A percentile compares a stretch with the other conserved stretches of the same genome.
These are phyloP conservation scores for Adiantum capillusveneris DNA, from an alignment of 75 land plant genomes.

Conservation along the genomic window DNA sequence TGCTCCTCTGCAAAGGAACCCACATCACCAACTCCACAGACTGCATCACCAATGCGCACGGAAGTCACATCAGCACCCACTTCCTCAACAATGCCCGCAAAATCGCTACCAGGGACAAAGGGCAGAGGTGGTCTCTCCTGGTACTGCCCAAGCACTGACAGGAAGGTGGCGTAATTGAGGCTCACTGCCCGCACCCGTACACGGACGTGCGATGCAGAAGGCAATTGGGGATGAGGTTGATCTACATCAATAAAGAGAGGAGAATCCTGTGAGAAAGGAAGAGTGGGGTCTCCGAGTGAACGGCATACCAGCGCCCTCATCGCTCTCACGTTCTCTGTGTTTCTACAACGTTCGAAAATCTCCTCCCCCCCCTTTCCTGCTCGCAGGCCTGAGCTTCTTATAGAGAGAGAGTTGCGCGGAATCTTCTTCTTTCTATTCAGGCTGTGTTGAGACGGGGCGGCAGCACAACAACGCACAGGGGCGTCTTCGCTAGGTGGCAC, in stretches of 20 bases:
- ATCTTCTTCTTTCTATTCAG: too few species aligned
- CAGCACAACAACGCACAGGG: too few species aligned
- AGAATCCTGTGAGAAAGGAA: conserved; percentile 34
- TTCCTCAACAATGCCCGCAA: conserved; percentile 70
- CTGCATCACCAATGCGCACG: conserved; percentile 64
- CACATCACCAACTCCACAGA: conserved; percentile 54
- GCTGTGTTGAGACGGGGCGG: too few species aligned
- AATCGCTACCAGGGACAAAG: conserved; percentile 84
- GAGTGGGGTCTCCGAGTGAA: conserved; percentile 53
- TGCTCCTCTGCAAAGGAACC: conserved; percentile 67
- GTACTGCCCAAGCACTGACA: conserved; percentile 73
- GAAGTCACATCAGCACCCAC: conserved; percentile 49
- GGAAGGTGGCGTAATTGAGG: conserved; percentile 74
- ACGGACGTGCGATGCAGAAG: conserved; percentile 47
- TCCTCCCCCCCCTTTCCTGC: too few species aligned
- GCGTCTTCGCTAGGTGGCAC: too few species aligned
- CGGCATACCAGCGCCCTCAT: conserved; percentile 47
- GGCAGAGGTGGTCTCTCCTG: conserved; percentile 85
- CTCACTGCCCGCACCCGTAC: conserved; percentile 61
- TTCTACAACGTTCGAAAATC: too few species aligned
- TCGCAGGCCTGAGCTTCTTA: too few species aligned
- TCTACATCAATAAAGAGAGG: conserved; percentile 28
- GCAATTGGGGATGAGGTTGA: conserved; percentile 50
- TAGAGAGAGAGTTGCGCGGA: too few species aligned
- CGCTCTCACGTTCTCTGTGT: conserved; percentile 1